phyloP scores from a whole-genome alignment of 768 basidiomycete species.

The Suillus occidentalis region DNA sequence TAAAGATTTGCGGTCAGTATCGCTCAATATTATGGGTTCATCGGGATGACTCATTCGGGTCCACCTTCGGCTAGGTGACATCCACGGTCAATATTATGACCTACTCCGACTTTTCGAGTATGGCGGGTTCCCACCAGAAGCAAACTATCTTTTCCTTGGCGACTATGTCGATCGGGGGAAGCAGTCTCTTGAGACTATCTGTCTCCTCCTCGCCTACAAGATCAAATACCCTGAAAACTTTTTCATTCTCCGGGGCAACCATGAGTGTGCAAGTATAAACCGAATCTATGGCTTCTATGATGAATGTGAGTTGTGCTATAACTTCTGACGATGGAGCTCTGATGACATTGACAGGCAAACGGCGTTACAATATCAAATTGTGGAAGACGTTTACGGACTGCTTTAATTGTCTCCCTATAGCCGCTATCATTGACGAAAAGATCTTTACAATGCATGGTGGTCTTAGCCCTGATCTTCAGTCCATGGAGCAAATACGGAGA shows the following conservation, averaged over 20 bases:
- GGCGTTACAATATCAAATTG: conserved; percentile 99
- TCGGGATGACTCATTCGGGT: conserved; percentile 24
- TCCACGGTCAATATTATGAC: conserved; percentile 99
- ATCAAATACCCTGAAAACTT: conserved; percentile 99
- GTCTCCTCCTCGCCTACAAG: conserved; percentile 98
- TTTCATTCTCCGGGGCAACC: conserved; percentile 98
- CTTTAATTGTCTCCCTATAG: conserved; percentile 99
- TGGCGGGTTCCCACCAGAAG: conserved; percentile 99
- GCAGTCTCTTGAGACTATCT: conserved; percentile 99
- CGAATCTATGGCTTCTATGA: conserved; percentile 99
- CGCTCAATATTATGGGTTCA: conserved; percentile 18
- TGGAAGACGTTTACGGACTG: conserved; percentile 99
- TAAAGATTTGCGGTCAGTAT: conserved; percentile 96
- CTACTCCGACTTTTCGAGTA: conserved; percentile 97
- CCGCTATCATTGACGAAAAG: conserved; percentile 99
- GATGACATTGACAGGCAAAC: conserved; percentile 71
- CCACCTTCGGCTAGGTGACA: conserved; percentile 68
- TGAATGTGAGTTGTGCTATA: conserved; percentile 71
- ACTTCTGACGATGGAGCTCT: conserved; percentile 12
- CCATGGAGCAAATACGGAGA: conserved; percentile 99
- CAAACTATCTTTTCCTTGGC: conserved; percentile 99
- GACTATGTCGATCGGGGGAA: conserved; percentile 99
- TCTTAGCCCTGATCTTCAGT: conserved; percentile 94
- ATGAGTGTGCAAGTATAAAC: conserved; percentile 99
- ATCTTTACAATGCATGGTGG: conserved; percentile 99